A percentile compares a stretch with the other conserved stretches of the same genome.
Conservation (phyloP, 1,139 yeast genomes). For the Scheffersomyces segobiensis region DNA sequence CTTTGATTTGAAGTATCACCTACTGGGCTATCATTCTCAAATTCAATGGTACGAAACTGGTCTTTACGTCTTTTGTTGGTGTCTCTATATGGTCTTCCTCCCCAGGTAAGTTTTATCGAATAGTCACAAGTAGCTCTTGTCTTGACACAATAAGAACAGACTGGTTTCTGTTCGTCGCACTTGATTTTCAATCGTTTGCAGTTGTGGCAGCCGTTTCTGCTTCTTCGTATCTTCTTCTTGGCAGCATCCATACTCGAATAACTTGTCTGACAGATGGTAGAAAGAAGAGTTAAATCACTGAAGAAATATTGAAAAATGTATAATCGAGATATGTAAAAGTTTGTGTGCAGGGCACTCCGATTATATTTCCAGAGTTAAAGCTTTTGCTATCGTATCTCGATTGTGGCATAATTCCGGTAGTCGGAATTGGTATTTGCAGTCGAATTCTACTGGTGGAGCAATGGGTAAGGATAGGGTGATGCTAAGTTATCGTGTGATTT, state of each 20-base stretch:
- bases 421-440: not conserved
- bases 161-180: constrained; percentile 72
- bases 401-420: not conserved
- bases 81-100: constrained; percentile 64
- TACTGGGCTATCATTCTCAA: not conserved
- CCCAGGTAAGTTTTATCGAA: constrained; percentile 69
- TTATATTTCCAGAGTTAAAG: not conserved
- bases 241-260: not conserved
- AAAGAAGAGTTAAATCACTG: not conserved
- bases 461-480: not conserved
- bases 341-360: not conserved
- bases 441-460: too few relatives aligned
- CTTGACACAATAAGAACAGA: constrained; percentile 59
- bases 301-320: not conserved
- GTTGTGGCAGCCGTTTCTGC: constrained; percentile 61
- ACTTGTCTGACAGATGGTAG: not conserved
- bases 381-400: not conserved
- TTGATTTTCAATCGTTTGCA: constrained; percentile 71
- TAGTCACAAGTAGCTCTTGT: constrained; percentile 59
- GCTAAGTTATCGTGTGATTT: not conserved
- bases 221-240: constrained; percentile 15
- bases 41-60: not conserved
- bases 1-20: not conserved
- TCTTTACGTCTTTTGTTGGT: constrained; percentile 32
- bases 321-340: not conserved